Percentiles rank a stretch among this genome's conserved stretches.
phyloP scores from a whole-genome alignment of 139 green algal species.

The Volvox africanus region DNA sequence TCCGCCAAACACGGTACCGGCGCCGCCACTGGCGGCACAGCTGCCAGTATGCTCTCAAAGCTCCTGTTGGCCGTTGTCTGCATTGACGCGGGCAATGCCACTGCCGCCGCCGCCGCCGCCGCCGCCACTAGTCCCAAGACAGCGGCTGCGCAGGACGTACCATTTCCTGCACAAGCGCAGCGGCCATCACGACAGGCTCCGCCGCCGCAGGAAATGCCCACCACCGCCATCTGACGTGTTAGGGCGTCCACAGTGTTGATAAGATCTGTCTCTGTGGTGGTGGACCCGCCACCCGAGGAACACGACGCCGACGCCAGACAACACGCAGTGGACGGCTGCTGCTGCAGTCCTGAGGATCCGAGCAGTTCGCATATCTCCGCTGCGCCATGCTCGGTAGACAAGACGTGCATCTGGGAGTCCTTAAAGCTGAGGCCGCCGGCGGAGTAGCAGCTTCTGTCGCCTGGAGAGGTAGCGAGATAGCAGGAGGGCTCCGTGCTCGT shows the following conservation, averaged over 20 bases:
- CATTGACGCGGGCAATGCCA: neutral
- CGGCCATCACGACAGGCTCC: neutral
- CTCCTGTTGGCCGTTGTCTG: neutral
- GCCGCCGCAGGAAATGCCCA: conserved; percentile 28
- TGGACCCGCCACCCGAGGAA: too few relatives aligned
- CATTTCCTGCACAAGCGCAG: neutral
- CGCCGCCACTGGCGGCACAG: neutral
- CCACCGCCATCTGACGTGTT: conserved; percentile 12
- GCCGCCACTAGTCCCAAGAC: neutral
- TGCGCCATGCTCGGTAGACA: neutral
- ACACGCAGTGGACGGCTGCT: neutral
- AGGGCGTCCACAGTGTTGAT: neutral
- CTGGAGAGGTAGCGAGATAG: neutral
- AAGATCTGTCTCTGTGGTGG: too few relatives aligned
- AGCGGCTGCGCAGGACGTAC: neutral
- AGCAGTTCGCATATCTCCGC: neutral
- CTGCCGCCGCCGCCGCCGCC: neutral
- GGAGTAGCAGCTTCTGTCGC: neutral
- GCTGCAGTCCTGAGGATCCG: neutral
- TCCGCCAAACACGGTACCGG: neutral
- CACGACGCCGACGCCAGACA: neutral
- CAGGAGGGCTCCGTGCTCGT: neutral
- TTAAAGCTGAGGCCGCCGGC: neutral
- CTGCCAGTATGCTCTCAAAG: neutral
- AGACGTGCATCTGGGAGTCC: neutral